A percentile compares a stretch with the other conserved stretches of the same genome.
These are phyloP conservation scores for Phaffomyces antillensis DNA, from an alignment of 805 yeast genomes.

Conservation along the genomic window DNA sequence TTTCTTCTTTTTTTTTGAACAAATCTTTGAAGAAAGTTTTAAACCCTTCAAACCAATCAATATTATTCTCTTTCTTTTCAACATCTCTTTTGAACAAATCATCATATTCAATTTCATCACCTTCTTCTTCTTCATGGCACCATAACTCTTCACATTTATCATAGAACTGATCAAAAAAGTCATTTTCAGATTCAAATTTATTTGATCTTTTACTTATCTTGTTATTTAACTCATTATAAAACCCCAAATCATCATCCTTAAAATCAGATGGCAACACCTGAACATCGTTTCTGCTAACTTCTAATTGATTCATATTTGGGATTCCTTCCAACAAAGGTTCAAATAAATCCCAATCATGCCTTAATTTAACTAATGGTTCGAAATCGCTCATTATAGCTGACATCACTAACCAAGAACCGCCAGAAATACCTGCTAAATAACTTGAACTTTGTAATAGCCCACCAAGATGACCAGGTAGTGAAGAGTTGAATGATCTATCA, in stretches of 20 bases:
- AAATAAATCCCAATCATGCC: constrained; percentile 35
- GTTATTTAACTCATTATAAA: constrained; percentile 19
- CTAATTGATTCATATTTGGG: constrained; percentile 42
- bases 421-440: constrained; percentile 72
- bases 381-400: constrained; percentile 32
- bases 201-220: constrained; percentile 4
- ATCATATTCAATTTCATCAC: constrained; percentile 4
- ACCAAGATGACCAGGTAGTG: constrained; percentile 51
- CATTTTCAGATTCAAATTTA: neutral
- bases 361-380: constrained; percentile 30
- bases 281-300: constrained; percentile 23
- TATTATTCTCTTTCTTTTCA: constrained; percentile 10
- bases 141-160: constrained; percentile 13
- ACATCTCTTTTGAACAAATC: neutral
- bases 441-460: constrained; percentile 67
- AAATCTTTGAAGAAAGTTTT: constrained; percentile 20
- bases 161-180: constrained; percentile 18
- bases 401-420: constrained; percentile 70
- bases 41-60: constrained; percentile 16
- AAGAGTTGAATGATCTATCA: constrained; percentile 52
- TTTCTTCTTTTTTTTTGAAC: constrained; percentile 20
- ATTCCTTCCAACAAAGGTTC: constrained; percentile 49
- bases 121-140: constrained; percentile 4
- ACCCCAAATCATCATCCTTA: constrained; percentile 16
- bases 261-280: constrained; percentile 20